phyloP scores from a whole-genome alignment of 495 filamentous ascomycete species.

The Xylaria telfairii region DNA sequence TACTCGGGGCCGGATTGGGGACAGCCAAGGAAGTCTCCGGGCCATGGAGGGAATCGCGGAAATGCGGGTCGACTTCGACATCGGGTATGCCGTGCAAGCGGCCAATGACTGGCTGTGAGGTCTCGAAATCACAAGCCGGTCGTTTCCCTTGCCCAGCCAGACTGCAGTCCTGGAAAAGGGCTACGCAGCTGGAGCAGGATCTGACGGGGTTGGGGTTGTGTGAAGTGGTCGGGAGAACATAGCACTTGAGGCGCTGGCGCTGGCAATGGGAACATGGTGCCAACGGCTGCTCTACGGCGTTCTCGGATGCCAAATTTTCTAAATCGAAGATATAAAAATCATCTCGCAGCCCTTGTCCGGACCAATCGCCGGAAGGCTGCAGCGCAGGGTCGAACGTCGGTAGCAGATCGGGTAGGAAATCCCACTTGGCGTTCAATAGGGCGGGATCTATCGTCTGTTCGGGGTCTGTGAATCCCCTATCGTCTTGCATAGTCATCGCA shows the following conservation, averaged over 20 bases:
- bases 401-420: neutral
- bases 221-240: constrained; percentile 51
- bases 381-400: neutral
- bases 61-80: neutral
- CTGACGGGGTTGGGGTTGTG: constrained; percentile 51
- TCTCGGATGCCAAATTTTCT: constrained; percentile 28
- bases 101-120: constrained; percentile 46
- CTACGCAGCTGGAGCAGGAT: constrained; percentile 33
- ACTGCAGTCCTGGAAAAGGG: constrained; percentile 35
- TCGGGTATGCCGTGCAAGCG: constrained; percentile 34
- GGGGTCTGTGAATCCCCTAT: neutral
- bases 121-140: constrained; percentile 53
- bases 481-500: neutral
- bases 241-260: constrained; percentile 50
- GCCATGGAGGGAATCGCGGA: neutral
- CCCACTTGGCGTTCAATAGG: constrained; percentile 1
- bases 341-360: neutral
- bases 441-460: constrained; percentile 9
- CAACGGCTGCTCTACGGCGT: constrained; percentile 51
- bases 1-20: neutral
- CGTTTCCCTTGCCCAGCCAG: constrained; percentile 52
- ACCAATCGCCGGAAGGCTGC: neutral
- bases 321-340: neutral
- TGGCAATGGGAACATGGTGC: constrained; percentile 52
- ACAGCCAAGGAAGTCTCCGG: neutral